A percentile compares a stretch with the other conserved stretches of the same genome.
phyloP scores from a whole-genome alignment of 306 rosid genomes.

The Arachis stenosperma region DNA sequence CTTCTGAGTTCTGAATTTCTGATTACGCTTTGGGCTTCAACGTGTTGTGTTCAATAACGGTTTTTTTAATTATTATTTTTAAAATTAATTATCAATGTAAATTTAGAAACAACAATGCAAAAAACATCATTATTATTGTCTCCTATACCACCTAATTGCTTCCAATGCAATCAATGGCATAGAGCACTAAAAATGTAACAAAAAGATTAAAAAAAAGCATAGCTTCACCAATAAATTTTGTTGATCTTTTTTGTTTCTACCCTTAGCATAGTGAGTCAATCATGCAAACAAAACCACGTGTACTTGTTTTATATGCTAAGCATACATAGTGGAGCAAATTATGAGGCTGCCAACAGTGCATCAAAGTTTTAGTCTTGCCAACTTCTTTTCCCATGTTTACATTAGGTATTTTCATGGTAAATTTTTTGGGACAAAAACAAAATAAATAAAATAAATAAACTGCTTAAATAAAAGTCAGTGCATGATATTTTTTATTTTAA shows the following conservation, averaged over 20 bases:
- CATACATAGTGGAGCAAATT: conserved; percentile 49
- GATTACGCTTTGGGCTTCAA: too few species aligned
- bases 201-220: neutral
- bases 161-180: conserved; percentile 2
- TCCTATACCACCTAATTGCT: neutral
- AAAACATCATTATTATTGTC: neutral
- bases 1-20: too few species aligned
- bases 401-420: conserved; percentile 24
- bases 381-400: conserved; percentile 45
- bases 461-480: too few species aligned
- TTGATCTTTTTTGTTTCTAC: neutral
- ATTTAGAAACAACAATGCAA: neutral
- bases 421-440: too few species aligned
- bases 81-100: neutral
- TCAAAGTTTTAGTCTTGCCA: conserved; percentile 11
- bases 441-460: too few species aligned
- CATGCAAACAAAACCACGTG: conserved; percentile 39
- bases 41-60: too few species aligned
- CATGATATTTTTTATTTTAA: too few species aligned
- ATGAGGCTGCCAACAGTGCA: conserved; percentile 40
- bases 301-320: conserved; percentile 32
- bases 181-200: neutral
- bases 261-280: neutral
- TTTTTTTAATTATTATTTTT: too few species aligned
- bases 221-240: conserved; percentile 7